A percentile compares a stretch with the other conserved stretches of the same genome.
Conservation (phyloP, 495 filamentous ascomycete species). For the Penicilliopsis zonata region DNA sequence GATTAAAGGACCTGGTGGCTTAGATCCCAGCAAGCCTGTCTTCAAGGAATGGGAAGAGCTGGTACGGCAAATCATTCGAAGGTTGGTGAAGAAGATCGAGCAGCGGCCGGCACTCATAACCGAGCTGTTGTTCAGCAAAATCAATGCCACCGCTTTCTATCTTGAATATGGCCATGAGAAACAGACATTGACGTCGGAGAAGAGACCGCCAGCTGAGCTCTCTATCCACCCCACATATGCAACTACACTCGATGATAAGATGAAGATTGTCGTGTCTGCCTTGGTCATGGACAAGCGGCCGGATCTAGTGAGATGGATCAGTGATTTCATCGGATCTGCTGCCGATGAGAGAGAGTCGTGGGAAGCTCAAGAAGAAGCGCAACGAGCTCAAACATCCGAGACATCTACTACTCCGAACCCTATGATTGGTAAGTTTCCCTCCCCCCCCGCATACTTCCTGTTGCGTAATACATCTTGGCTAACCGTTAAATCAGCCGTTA, state of each 20-base stretch:
- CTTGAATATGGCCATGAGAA: conserved; percentile 86
- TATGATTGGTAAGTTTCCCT: conserved; percentile 26
- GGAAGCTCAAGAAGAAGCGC: conserved; percentile 58
- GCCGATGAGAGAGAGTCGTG: conserved; percentile 65
- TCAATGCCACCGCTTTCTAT: conserved; percentile 67
- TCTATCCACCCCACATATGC: conserved; percentile 57
- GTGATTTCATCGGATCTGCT: conserved; percentile 52
- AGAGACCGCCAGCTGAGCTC: conserved; percentile 59
- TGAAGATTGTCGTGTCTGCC: conserved; percentile 66
- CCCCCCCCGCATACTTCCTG: not conserved
- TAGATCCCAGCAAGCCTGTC: conserved; percentile 48
- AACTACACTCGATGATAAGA: conserved; percentile 51
- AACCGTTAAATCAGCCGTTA: conserved; percentile 41
- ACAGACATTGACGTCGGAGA: conserved; percentile 45
- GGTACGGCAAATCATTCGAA: conserved; percentile 65
- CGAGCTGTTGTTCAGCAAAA: conserved; percentile 92
- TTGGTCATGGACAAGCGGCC: conserved; percentile 64
- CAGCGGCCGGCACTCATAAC: conserved; percentile 72
- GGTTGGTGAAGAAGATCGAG: conserved; percentile 65
- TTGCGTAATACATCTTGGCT: conserved; percentile 4
- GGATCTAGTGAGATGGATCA: conserved; percentile 72
- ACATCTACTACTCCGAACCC: conserved; percentile 22
- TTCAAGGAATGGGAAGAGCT: conserved; percentile 92
- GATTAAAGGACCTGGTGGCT: conserved; percentile 77
- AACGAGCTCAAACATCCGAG: conserved; percentile 29